Base-by-base conservation (phyloP, 1,284 basidiomycete genomes). In the Porogramme epimiltina region DNA sequence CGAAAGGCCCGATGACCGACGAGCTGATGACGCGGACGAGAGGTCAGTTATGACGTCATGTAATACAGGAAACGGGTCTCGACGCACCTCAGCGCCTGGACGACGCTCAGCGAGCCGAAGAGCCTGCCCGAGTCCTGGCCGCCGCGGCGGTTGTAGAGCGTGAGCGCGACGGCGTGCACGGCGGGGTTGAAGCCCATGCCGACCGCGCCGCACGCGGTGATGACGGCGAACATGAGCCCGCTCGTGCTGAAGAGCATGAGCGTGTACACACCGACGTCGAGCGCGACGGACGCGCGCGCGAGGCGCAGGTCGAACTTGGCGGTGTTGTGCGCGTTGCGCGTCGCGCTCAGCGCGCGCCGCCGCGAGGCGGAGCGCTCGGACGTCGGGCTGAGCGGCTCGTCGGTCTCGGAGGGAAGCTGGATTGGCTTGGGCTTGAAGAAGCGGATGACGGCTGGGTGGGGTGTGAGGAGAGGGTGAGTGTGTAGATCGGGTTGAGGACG, bases 31-130 rank as follows among this genome's bases (percentile, higher is more conserved):
- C 8, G 28, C 6, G 13, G 28, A 31, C 8, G 28, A 31, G 13
- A 13, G n/a, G n/a, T n/a, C n/a, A n/a, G n/a, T n/a, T n/a, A n/a
- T n/a, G n/a, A n/a, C n/a, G n/a, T n/a, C n/a, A n/a, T n/a, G n/a
- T n/a, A n/a, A n/a, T n/a, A n/a, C n/a, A n/a, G n/a, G n/a, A n/a
- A n/a, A n/a, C n/a, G n/a, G n/a, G n/a, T n/a, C n/a, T n/a, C n/a
- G n/a, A n/a, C 81, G 33, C 55, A 88, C 87, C 79, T 73, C 25
- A 91, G 62, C 2, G 84, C 77, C 56, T 87, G 81, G 10, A 91
- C 61, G 33, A 92, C 86, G 52, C 83, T 82, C 51, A 92, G 60
- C 2, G 82, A 85, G 16, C 89, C 90, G 63, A 91, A 91, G 15
- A 93, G 71, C 55, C 73, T 75, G 2, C 87, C 89, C 4, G 73